Evolutionary conservation across 2,329 filamentous ascomycete species (phyloP).

Genomic region (Cladosporium sp.): DNA sequence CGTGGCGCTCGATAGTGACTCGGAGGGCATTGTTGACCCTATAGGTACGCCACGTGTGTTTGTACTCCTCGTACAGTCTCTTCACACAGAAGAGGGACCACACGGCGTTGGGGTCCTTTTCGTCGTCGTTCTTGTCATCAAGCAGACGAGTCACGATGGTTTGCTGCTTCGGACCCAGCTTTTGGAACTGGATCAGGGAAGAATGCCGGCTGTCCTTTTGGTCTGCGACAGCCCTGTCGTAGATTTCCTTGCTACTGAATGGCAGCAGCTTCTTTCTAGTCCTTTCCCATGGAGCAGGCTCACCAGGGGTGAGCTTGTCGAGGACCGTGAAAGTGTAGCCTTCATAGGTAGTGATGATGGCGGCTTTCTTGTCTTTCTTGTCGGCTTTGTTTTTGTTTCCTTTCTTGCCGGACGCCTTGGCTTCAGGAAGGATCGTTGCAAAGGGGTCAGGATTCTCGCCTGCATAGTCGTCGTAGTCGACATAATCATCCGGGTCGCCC

Average conservation of each 20-base stretch:
- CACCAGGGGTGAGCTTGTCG: not conserved
- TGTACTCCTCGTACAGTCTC: not conserved
- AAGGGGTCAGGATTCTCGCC: not conserved
- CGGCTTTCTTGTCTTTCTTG: constrained; percentile 1
- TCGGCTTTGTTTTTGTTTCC: not conserved
- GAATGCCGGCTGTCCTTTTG: not conserved
- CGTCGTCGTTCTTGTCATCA: constrained; percentile 10
- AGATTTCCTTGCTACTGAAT: constrained; percentile 1
- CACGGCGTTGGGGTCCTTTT: constrained; percentile 15
- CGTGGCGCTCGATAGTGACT: constrained; percentile 1
- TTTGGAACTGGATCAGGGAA: not conserved
- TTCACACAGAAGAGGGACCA: constrained; percentile 17
- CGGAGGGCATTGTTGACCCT: constrained; percentile 2
- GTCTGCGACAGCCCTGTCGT: not conserved
- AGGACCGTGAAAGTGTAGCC: not conserved
- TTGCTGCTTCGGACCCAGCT: constrained; percentile 15
- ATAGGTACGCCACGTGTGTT: not conserved
- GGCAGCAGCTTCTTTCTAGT: not conserved
- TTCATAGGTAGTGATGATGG: not conserved
- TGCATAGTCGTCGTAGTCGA: not conserved
- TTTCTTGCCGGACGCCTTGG: not conserved
- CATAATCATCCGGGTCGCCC: not conserved
- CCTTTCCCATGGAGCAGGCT: not conserved
- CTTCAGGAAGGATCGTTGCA: not conserved
- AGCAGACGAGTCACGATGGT: constrained; percentile 16